Conservation (phyloP, 2,329 filamentous ascomycete genomes). For the Penicillium sp. region DNA sequence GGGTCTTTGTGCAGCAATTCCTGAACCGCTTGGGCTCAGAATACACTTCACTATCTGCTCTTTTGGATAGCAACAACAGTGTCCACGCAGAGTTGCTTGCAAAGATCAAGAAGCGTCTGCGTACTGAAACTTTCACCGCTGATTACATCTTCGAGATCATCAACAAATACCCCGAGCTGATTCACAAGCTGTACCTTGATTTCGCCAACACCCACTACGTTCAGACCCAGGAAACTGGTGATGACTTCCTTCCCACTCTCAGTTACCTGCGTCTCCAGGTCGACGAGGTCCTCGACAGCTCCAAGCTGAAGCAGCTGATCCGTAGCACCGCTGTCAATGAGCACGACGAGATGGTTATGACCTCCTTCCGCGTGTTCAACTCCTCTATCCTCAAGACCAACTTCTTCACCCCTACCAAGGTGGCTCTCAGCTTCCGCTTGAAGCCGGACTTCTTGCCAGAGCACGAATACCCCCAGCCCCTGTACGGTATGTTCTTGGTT, state of each 20-base stretch:
- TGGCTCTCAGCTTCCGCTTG: conserved; percentile 92
- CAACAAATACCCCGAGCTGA: conserved; percentile 79
- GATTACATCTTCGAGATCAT: conserved; percentile 99
- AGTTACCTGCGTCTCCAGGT: conserved; percentile 66
- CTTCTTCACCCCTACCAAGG: conserved; percentile 96
- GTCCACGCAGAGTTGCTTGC: conserved; percentile 82
- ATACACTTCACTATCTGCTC: conserved; percentile 79
- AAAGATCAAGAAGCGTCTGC: conserved; percentile 91
- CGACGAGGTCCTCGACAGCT: conserved; percentile 73
- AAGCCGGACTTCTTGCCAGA: conserved; percentile 77
- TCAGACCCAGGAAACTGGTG: conserved; percentile 59
- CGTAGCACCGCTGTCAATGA: conserved; percentile 81
- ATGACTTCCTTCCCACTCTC: conserved; percentile 69
- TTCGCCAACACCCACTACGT: conserved; percentile 87
- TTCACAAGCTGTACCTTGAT: conserved; percentile 83
- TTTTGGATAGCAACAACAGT: conserved; percentile 78
- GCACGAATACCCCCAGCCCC: conserved; percentile 86
- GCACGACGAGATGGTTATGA: conserved; percentile 98
- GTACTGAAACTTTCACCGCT: conserved; percentile 94
- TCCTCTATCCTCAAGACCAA: conserved; percentile 92
- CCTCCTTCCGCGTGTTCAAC: conserved; percentile 94
- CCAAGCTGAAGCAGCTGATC: conserved; percentile 72
- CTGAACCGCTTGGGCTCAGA: conserved; percentile 90
- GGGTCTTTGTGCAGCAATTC: conserved; percentile 98
- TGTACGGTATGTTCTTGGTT: conserved; percentile 98